These are phyloP conservation scores for Metschnikowia santaceciliae DNA, from an alignment of 805 yeast species.

Conservation along the genomic window DNA sequence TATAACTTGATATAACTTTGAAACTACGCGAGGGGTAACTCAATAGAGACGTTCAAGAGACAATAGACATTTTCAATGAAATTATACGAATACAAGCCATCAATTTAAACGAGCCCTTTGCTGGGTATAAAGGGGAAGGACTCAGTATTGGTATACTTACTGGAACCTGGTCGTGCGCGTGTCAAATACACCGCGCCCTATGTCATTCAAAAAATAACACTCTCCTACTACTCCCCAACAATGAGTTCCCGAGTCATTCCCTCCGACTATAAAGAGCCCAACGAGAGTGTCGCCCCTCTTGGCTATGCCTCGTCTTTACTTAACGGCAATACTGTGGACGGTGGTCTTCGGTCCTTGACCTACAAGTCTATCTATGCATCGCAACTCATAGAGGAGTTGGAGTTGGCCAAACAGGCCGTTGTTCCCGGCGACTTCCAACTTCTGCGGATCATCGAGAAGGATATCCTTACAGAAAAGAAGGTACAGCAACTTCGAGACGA, in stretches of 20 bases:
- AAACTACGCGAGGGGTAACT: neutral
- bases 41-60: neutral
- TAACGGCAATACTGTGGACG: conserved; percentile 39
- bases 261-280: conserved; percentile 20
- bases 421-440: conserved; percentile 15
- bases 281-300: conserved; percentile 18
- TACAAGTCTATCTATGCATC: conserved; percentile 38
- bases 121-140: no score
- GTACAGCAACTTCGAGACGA: conserved; percentile 23
- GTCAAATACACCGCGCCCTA: neutral
- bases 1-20: neutral
- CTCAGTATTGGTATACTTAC: no score
- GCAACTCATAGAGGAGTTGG: conserved; percentile 33
- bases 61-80: neutral
- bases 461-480: conserved; percentile 14
- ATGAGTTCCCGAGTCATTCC: conserved; percentile 1
- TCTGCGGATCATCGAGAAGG: conserved; percentile 18
- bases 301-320: conserved; percentile 34
- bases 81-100: neutral
- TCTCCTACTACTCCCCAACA: neutral
- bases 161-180: neutral
- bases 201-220: conserved; percentile 1
- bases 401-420: conserved; percentile 28
- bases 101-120: neutral
- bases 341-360: conserved; percentile 39